A percentile compares a stretch with the other conserved stretches of the same genome.
phyloP scores from a whole-genome alignment of 2,329 filamentous ascomycete species.

The Lasiodiplodia sp. region DNA sequence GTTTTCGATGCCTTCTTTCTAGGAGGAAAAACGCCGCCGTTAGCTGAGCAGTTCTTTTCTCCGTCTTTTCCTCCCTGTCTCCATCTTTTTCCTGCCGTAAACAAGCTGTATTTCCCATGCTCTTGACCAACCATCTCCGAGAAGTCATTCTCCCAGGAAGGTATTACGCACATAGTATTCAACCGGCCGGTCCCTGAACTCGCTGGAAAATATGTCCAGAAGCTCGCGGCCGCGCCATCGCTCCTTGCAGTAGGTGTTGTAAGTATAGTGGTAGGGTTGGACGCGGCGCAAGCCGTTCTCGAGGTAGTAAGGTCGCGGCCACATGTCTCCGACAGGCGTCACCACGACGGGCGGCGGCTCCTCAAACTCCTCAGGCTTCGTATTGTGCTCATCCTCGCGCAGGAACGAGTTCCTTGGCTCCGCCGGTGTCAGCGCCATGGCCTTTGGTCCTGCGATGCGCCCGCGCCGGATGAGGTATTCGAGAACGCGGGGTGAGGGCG shows the following conservation, averaged over 20 bases:
- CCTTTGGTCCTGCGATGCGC: conserved; percentile 44
- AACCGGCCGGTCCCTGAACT: conserved; percentile 86
- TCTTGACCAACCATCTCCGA: neutral
- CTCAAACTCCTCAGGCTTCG: conserved; percentile 43
- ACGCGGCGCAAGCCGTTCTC: conserved; percentile 85
- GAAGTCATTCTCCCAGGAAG: neutral
- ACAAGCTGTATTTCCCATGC: neutral
- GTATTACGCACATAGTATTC: conserved; percentile 77
- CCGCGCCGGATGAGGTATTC: conserved; percentile 60
- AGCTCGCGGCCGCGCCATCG: conserved; percentile 85
- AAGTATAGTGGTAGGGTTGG: conserved; percentile 87
- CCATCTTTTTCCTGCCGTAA: neutral
- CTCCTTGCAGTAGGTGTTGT: conserved; percentile 94
- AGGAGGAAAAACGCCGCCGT: conserved; percentile 8
- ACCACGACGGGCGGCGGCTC: conserved; percentile 58
- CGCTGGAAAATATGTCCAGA: conserved; percentile 86
- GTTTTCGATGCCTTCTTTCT: conserved; percentile 73
- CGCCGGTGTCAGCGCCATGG: conserved; percentile 52
- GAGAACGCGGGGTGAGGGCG: conserved; percentile 60
- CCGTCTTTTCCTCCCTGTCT: neutral
- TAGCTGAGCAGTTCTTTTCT: neutral
- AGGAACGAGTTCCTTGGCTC: conserved; percentile 36
- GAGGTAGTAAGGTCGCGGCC: conserved; percentile 78
- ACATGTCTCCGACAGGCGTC: conserved; percentile 64
- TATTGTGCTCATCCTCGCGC: conserved; percentile 30